A percentile compares a stretch with the other conserved stretches of the same genome.
Evolutionary conservation across 768 basidiomycete species (phyloP).

Genomic region (Mycena venus): DNA sequence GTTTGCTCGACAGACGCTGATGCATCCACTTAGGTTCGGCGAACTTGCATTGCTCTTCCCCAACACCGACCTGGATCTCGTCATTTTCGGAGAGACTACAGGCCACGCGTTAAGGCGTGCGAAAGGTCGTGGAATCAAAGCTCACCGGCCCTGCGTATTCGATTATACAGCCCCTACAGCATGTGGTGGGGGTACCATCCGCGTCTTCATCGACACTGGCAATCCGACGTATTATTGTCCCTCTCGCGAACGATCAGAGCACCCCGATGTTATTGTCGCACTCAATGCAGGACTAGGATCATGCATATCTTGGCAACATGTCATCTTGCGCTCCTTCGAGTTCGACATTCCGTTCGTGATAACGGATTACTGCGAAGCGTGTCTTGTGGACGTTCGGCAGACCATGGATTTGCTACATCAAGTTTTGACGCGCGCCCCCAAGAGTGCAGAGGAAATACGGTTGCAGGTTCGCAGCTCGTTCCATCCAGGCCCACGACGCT

Average conservation of each 20-base stretch:
- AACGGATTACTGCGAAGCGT: slow-evolving; percentile 33
- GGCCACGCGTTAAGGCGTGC: slow-evolving; percentile 44
- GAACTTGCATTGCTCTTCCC: slow-evolving; percentile 61
- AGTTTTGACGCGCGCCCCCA: background rate
- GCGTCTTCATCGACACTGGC: slow-evolving; percentile 51
- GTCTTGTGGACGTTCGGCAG: background rate
- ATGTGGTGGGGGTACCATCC: slow-evolving; percentile 57
- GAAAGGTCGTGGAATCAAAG: slow-evolving; percentile 40
- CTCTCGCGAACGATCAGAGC: slow-evolving; percentile 12
- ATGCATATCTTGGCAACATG: slow-evolving; percentile 53
- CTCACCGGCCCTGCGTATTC: slow-evolving; percentile 44
- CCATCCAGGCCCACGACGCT: background rate
- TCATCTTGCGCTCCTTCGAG: slow-evolving; percentile 43
- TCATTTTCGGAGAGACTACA: slow-evolving; percentile 52
- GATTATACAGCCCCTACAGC: slow-evolving; percentile 52
- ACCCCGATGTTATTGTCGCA: slow-evolving; percentile 59
- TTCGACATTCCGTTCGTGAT: slow-evolving; percentile 43
- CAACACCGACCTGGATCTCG: slow-evolving; percentile 58
- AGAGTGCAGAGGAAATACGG: background rate
- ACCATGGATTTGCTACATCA: background rate
- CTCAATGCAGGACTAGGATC: slow-evolving; percentile 54
- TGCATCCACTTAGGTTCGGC: slow-evolving; percentile 50
- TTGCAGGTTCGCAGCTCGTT: background rate
- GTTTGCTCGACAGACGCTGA: background rate
- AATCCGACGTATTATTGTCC: slow-evolving; percentile 23